Evolutionary conservation across 1,139 yeast genomes (phyloP).

Genomic region (Pneumocystis canis): DNA sequence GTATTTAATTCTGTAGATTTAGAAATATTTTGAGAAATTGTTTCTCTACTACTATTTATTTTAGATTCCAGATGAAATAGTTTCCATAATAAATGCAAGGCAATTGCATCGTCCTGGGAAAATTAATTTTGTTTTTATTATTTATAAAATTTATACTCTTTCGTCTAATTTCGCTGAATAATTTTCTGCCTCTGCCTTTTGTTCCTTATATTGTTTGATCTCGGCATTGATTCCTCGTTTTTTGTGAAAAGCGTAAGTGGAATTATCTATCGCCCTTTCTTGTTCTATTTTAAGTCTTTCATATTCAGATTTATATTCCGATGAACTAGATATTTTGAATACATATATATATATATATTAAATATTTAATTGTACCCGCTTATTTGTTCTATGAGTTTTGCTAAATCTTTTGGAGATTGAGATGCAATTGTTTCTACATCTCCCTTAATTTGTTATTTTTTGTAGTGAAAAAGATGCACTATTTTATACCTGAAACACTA

Average conservation of each 20-base stretch:
- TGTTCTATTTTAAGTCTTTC: conserved; percentile 51
- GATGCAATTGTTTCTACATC: conserved; percentile 91
- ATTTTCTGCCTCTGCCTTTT: conserved; percentile 54
- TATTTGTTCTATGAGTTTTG: conserved; percentile 61
- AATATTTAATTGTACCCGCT: conserved; percentile 7
- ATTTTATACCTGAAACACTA: conserved; percentile 53
- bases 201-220: conserved; percentile 65
- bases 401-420: conserved; percentile 64
- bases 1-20: neutral
- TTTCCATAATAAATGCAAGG: conserved; percentile 45
- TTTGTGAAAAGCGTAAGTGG: conserved; percentile 53
- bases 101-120: conserved; percentile 30
- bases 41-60: conserved; percentile 18
- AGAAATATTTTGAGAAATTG: neutral
- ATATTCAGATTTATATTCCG: conserved; percentile 51
- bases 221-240: conserved; percentile 65
- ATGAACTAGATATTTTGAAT: conserved; percentile 46
- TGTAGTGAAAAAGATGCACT: neutral
- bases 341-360: neutral
- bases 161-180: conserved; percentile 46
- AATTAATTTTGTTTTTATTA: neutral
- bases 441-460: conserved; percentile 30
- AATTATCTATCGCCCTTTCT: conserved; percentile 51
- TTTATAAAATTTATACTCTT: conserved; percentile 18
- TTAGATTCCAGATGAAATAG: conserved; percentile 50